A percentile compares a stretch with the other conserved stretches of the same genome.
Conservation (phyloP, 2,329 filamentous ascomycete genomes). For the Sporothrix pallida region DNA sequence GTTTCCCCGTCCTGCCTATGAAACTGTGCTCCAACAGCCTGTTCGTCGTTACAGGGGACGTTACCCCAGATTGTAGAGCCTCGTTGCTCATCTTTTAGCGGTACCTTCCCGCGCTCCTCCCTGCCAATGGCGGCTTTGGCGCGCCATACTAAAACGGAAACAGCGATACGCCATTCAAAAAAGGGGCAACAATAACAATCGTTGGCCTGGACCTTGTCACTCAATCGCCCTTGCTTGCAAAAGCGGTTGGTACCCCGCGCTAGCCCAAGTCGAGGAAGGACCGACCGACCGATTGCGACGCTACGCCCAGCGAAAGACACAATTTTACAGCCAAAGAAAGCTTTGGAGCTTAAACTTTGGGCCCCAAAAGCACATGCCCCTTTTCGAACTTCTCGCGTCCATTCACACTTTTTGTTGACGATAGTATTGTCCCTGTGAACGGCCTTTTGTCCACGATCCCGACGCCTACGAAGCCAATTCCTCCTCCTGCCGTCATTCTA, state of each 20-base stretch:
- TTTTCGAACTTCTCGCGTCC: constrained; percentile 1
- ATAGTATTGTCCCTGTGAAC: not conserved
- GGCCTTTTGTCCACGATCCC: not conserved
- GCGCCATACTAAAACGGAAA: constrained; percentile 9
- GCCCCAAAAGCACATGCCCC: constrained; percentile 23
- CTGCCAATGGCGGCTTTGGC: no score
- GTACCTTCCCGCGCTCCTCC: not conserved
- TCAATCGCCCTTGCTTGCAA: not conserved
- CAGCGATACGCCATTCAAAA: not conserved
- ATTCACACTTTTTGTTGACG: constrained; percentile 17
- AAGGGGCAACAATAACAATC: constrained; percentile 1
- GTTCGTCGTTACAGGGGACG: not conserved
- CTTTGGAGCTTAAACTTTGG: constrained; percentile 23
- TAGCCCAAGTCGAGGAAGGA: constrained; percentile 27
- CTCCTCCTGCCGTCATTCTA: not conserved
- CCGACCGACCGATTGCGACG: constrained; percentile 6
- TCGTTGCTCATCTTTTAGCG: not conserved
- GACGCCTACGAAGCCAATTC: not conserved
- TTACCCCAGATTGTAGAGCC: not conserved
- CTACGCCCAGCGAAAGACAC: constrained; percentile 17
- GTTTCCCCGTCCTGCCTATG: not conserved
- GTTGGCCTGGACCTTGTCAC: not conserved
- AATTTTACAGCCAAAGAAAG: constrained; percentile 17
- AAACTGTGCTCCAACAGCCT: not conserved
- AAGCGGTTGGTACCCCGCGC: constrained; percentile 28